Evolutionary conservation across 2,329 filamentous ascomycete genomes (phyloP), one percentile per base, ranked within the genome.

Genomic region (Didymella pinodella): DNA sequence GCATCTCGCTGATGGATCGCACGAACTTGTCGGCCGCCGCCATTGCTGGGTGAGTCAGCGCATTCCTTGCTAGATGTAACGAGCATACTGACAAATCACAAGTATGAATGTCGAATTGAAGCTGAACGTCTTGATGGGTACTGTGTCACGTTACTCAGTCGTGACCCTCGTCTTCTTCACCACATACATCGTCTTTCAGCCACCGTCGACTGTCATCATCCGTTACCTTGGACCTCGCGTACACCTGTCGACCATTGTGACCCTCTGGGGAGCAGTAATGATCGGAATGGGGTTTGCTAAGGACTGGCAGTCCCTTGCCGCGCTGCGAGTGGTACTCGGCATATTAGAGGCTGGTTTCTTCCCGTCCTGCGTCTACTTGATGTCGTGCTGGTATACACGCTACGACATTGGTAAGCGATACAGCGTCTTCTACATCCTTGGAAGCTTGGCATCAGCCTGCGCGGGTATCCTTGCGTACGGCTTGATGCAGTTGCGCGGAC

Each of bases 1-100:
- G 89, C 72, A 82, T 91, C 67, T 89, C 85, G 64, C 79, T 94
- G 59, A 91, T 94, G 86, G 91, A 95, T 71, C 83, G 91, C 31
- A 92, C 89, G 2, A 94, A 94, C 75, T 78, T 93, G 72, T 86
- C 86, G n/a, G 82, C 86, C 22, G 90, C 90, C 40, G 86, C 86
- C 45, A 89, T 94, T 72, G 90, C 91, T 20, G 91, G 84, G 82
- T 84, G 69, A 54, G 72, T 65, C 14, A 41, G 20, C 38, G 25
- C 38, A 25, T 41, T 11, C 11, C 38, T 41, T 20, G 38, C 20
- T 41, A 14, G 38, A 16, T 10, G 14, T 14, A 11, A 14, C 11
- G 11, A 41, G 20, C 38, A 31, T 26, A 22, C 69, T 81, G 52
- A 75, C 38, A 2, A n/a, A 11, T 22, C 22, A 32, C 25, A 28